Conservation (phyloP, 345 rosid genomes). For the Populus alba region DNA sequence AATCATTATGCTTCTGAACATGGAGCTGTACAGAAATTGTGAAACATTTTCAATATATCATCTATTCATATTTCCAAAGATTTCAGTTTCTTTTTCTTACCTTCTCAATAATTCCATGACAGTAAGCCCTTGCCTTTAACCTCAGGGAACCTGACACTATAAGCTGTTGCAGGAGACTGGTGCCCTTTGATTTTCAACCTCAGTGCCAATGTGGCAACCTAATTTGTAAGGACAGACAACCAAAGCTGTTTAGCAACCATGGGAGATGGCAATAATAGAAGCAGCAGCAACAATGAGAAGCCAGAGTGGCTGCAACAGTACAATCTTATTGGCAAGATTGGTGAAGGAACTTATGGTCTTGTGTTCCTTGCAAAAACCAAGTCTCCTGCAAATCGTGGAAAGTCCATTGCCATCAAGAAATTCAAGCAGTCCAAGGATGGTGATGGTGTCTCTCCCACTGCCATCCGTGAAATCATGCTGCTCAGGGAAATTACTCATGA, state of each 20-base stretch:
- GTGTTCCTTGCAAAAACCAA: slow-evolving; percentile 90
- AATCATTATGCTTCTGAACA: neutral
- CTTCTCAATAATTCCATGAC: neutral
- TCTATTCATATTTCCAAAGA: neutral
- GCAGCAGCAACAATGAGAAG: slow-evolving; percentile 42
- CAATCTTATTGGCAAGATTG: slow-evolving; percentile 95
- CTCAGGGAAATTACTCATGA: slow-evolving; percentile 92
- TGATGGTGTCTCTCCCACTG: slow-evolving; percentile 99
- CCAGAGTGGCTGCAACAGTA: slow-evolving; percentile 99
- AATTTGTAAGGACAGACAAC: neutral
- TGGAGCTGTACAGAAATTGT: neutral
- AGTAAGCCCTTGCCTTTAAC: neutral
- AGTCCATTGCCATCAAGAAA: slow-evolving; percentile 92
- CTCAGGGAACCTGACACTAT: neutral
- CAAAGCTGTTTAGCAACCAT: slow-evolving; percentile 26
- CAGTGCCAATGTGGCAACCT: neutral
- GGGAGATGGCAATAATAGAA: slow-evolving; percentile 56
- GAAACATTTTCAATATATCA: neutral
- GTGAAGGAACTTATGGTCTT: slow-evolving; percentile 98
- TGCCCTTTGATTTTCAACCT: neutral
- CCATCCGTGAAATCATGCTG: slow-evolving; percentile 98
- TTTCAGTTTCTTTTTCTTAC: neutral
- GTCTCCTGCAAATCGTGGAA: slow-evolving; percentile 70
- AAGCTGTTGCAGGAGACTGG: neutral
- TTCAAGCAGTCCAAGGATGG: slow-evolving; percentile 99